These are phyloP conservation scores for Fennellomyces sp. DNA, from an alignment of 371 early-diverging fungal genomes.

Conservation along the genomic window DNA sequence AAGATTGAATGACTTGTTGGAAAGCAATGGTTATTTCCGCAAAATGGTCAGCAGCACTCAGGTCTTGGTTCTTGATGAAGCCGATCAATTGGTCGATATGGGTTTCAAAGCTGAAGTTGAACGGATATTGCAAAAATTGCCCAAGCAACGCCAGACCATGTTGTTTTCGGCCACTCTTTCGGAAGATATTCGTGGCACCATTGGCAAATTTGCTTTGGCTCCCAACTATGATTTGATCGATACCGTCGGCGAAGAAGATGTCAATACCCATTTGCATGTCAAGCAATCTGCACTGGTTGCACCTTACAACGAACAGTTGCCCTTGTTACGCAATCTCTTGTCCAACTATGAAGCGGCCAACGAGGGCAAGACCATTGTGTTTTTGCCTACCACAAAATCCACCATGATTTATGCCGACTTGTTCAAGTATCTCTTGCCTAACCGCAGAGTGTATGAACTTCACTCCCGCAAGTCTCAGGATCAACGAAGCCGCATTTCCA, in stretches of 20 bases:
- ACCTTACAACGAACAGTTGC: constrained; percentile 65
- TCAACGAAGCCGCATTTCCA: constrained; percentile 73
- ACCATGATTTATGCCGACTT: constrained; percentile 77
- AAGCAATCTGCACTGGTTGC: constrained; percentile 77
- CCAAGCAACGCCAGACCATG: constrained; percentile 90
- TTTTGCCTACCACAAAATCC: constrained; percentile 83
- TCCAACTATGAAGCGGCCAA: constrained; percentile 53
- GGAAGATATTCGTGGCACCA: constrained; percentile 65
- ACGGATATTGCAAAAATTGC: constrained; percentile 77
- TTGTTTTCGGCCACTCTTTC: constrained; percentile 99
- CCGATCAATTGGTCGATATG: constrained; percentile 98
- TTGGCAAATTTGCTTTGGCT: constrained; percentile 76
- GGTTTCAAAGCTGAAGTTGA: constrained; percentile 96
- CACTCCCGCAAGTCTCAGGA: constrained; percentile 83
- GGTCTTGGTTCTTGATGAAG: constrained; percentile 96
- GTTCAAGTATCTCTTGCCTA: constrained; percentile 50
- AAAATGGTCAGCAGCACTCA: constrained; percentile 63
- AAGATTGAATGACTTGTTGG: constrained; percentile 86
- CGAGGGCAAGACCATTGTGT: constrained; percentile 87
- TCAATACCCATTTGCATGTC: constrained; percentile 73
- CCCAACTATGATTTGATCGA: constrained; percentile 78
- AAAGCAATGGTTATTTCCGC: constrained; percentile 60
- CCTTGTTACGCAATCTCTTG: constrained; percentile 65
- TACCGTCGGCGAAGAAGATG: constrained; percentile 85
- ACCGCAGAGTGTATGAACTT: constrained; percentile 61